A percentile compares a stretch with the other conserved stretches of the same genome.
These are phyloP conservation scores for Apiospora saccharicola DNA, from an alignment of 2,329 filamentous ascomycete species.

Conservation along the genomic window DNA sequence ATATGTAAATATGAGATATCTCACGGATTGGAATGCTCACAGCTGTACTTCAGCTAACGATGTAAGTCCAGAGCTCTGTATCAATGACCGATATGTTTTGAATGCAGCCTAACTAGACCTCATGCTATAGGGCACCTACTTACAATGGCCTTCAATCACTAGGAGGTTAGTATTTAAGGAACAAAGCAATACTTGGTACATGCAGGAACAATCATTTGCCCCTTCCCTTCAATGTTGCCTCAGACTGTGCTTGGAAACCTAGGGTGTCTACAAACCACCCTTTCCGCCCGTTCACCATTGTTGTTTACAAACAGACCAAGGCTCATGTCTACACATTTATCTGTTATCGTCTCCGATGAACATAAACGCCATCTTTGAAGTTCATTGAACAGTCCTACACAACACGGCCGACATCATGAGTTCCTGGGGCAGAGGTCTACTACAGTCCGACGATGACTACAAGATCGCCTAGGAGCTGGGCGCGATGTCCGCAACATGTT, in stretches of 20 bases:
- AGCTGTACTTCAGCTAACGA: not conserved
- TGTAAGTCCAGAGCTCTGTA: not conserved
- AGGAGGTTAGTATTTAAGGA: not conserved
- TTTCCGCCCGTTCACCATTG: not conserved
- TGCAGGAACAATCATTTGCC: not conserved
- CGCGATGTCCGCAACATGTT: constrained; percentile 32
- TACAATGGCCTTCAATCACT: not conserved
- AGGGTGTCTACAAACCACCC: not conserved
- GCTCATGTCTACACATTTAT: not conserved
- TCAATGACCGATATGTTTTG: not conserved
- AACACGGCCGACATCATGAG: constrained; percentile 28
- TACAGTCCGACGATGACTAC: constrained; percentile 35
- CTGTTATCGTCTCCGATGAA: not conserved
- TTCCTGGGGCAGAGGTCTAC: constrained; percentile 33
- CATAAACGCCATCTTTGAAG: not conserved
- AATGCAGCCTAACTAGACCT: not conserved
- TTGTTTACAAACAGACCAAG: not conserved
- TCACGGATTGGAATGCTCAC: not conserved
- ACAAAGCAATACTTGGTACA: not conserved
- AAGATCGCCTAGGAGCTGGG: constrained; percentile 31
- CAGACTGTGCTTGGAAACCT: not conserved
- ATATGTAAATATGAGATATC: not conserved
- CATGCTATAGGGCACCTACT: not conserved
- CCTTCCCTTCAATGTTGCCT: not conserved
- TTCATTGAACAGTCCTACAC: too few relatives aligned